Evolutionary conservation across 139 green algal genomes (phyloP), one percentile per base, ranked within the genome.

Genomic region (Chlorella sp.): DNA sequence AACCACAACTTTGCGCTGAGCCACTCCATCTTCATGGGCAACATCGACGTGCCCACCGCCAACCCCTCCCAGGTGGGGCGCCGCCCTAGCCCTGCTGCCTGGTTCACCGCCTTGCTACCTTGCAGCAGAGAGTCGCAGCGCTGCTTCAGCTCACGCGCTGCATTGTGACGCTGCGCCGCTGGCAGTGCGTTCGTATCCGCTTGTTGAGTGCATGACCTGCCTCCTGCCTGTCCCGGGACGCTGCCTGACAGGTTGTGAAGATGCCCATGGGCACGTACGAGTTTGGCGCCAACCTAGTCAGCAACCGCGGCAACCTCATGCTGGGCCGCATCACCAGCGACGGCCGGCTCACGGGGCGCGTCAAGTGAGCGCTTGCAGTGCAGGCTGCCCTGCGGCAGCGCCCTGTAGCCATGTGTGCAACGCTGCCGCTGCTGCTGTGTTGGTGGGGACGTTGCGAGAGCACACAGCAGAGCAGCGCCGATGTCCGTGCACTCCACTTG

Each of bases 231-330:
- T 72, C 32, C 32, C 32, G 11, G 14, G n/a, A 5, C 24, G 60
- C 4, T n/a, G 48, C 2, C 28, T n/a, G 44, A n/a, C 75, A 76
- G 56, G 76, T 86, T 32, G 82, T 98, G 54, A 99, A 99, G 91
- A 92, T 96, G 75, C 92, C 95, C 2, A 90, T 96, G 7, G 91
- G 94, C 40, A 96, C 89, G 22, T 99, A 99, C 70, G 97, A 99
- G 88, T 99, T 99, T 90, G 97, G 97, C 0, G 97, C 97, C 76
- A 99, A 98, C 87, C 88, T 99, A 4, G 92, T 99, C 41, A 97
- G 94, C 77, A 92, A 94, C 65, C 92, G 93, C 73, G 90, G 90
- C 43, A 89, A 91, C 77, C 93, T 98, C 85, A 86, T 96, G 87
- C 92, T 99, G 36, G 97, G 97, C 0, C 91, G 97, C 38, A 95